These are phyloP conservation scores for Phellopilus nigrolimitatus DNA, from an alignment of 1,284 basidiomycete genomes.

Conservation along the genomic window DNA sequence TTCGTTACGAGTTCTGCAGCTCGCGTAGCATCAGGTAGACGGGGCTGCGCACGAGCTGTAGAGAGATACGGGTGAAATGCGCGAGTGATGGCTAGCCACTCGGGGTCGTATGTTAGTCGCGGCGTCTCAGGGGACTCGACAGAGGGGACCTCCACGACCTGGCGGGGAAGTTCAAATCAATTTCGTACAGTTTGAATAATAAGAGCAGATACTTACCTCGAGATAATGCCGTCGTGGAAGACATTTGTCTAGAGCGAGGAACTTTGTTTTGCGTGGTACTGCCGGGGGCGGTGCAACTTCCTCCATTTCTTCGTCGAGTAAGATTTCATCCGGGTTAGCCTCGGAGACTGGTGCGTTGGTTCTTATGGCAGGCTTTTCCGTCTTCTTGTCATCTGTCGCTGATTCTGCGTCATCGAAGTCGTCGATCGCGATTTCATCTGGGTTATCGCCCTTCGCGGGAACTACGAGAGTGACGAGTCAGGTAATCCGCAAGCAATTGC, in stretches of 20 bases:
- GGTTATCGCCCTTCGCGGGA: constrained; percentile 36
- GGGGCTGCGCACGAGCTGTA: constrained; percentile 39
- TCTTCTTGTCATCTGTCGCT: constrained; percentile 1
- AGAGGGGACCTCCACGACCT: constrained; percentile 69
- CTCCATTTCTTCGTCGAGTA: constrained; percentile 56
- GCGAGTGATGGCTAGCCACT: constrained; percentile 92
- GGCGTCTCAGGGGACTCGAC: constrained; percentile 28
- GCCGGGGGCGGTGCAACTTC: constrained; percentile 34
- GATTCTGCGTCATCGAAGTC: constrained; percentile 38
- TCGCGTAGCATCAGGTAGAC: constrained; percentile 57
- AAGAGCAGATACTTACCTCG: constrained; percentile 52
- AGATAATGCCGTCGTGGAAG: constrained; percentile 78
- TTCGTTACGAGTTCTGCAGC: constrained; percentile 55
- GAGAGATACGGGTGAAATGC: constrained; percentile 82
- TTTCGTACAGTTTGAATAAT: constrained; percentile 7
- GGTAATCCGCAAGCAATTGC: not conserved
- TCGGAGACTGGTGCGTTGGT: constrained; percentile 21
- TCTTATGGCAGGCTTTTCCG: not conserved
- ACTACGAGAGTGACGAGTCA: constrained; percentile 9
- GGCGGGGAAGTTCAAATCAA: constrained; percentile 9
- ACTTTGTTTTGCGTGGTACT: constrained; percentile 53
- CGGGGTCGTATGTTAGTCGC: constrained; percentile 67
- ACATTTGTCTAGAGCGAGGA: constrained; percentile 94
- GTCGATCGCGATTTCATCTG: constrained; percentile 64
- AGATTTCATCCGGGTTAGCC: constrained; percentile 69